Evolutionary conservation across 139 green algal genomes (phyloP).

Genomic region (Chlorella sp.): DNA sequence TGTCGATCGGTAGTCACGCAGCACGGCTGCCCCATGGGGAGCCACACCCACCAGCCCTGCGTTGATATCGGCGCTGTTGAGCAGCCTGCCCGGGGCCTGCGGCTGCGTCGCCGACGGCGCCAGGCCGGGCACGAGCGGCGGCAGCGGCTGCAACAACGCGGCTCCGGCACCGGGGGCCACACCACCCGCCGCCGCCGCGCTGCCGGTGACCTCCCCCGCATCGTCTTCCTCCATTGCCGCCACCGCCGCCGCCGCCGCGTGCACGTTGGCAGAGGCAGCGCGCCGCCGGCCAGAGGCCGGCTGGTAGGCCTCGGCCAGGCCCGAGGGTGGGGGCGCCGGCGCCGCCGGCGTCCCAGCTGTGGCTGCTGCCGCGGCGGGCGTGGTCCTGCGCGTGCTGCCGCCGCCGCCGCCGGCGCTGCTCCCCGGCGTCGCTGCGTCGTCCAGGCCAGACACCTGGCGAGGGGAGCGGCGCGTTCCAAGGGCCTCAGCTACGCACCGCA

Average conservation of each 20-base stretch:
- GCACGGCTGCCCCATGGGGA: too few species aligned
- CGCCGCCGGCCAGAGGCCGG: conserved; percentile 2
- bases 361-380: neutral
- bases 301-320: conserved; percentile 27
- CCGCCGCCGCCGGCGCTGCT: neutral
- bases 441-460: neutral
- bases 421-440: neutral
- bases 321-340: neutral
- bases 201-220: neutral
- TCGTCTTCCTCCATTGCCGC: conserved; percentile 42
- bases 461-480: neutral
- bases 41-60: conserved; percentile 63
- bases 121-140: neutral
- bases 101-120: neutral
- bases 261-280: conserved; percentile 30
- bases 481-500: neutral
- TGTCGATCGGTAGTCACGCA: too few species aligned
- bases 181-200: neutral
- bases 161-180: neutral
- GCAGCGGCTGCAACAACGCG: neutral
- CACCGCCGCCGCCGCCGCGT: conserved; percentile 26
- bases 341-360: conserved; percentile 14
- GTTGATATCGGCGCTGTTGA: conserved; percentile 69
- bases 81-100: conserved; percentile 50
- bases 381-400: neutral